These are phyloP conservation scores for Sanguinoderma infundibulare DNA, from an alignment of 1,284 basidiomycete species.

Conservation along the genomic window DNA sequence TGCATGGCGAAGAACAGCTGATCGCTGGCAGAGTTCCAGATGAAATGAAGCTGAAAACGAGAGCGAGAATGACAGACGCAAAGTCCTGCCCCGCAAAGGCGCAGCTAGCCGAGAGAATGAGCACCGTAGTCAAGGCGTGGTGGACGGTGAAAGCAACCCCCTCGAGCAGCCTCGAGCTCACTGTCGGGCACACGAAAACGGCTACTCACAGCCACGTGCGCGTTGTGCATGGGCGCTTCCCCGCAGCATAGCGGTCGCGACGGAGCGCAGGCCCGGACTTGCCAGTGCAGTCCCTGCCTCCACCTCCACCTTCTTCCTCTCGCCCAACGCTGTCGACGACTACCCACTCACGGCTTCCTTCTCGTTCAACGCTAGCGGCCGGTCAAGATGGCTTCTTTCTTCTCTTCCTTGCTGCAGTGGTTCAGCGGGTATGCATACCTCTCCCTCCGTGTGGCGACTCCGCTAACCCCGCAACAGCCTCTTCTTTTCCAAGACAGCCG, in stretches of 20 bases:
- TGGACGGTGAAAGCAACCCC: neutral
- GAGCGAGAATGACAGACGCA: neutral
- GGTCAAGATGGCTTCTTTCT: conserved; percentile 61
- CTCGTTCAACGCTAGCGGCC: neutral
- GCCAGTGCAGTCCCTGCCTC: neutral
- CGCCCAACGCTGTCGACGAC: neutral
- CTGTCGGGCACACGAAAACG: too few species aligned
- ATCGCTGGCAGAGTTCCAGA: neutral
- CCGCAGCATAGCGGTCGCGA: conserved; percentile 11
- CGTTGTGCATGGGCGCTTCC: conserved; percentile 6
- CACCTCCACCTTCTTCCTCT: neutral
- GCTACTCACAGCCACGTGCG: conserved; percentile 14
- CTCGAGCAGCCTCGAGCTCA: too few species aligned
- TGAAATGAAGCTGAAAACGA: neutral
- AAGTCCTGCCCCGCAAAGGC: neutral
- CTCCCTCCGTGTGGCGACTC: neutral
- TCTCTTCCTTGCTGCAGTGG: conserved; percentile 73
- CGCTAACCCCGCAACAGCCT: conserved; percentile 44
- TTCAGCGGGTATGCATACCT: conserved; percentile 53
- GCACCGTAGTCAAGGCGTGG: neutral
- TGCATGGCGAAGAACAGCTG: neutral
- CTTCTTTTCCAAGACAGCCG: conserved; percentile 91
- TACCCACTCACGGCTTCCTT: neutral
- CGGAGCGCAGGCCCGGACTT: conserved; percentile 14
- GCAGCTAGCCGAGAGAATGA: neutral